phyloP scores from a whole-genome alignment of 208 protist species.

The Trypanosoma grayi region DNA sequence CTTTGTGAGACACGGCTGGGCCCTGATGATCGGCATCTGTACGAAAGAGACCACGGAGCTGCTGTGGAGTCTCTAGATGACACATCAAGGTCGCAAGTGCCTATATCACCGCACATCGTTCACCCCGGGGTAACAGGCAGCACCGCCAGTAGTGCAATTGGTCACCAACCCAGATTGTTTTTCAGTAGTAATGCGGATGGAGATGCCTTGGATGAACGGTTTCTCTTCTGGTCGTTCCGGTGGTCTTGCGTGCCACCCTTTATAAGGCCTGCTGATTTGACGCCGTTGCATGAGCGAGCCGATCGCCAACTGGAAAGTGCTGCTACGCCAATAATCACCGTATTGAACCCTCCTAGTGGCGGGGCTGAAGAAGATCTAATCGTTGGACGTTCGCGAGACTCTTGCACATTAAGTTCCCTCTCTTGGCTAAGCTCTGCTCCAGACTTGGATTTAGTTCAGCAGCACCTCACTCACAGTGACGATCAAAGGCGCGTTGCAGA shows the following conservation, averaged over 20 bases:
- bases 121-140: background rate
- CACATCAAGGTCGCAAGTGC: too few species aligned
- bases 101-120: too few species aligned
- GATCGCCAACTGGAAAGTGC: background rate
- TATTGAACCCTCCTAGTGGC: background rate
- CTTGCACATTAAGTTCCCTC: constrained; percentile 8
- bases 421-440: constrained; percentile 3
- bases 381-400: constrained; percentile 9
- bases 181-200: background rate
- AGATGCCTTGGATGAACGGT: background rate
- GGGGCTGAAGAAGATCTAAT: background rate
- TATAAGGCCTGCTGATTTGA: constrained; percentile 1
- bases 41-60: background rate
- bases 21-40: background rate
- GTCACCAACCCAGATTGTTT: background rate
- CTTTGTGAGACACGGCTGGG: background rate
- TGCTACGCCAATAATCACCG: background rate
- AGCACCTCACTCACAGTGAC: background rate
- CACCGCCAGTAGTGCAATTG: background rate
- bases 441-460: background rate
- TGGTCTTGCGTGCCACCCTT: constrained; percentile 3
- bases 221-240: background rate
- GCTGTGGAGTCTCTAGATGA: too few species aligned
- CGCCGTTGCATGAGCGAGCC: constrained; percentile 2
- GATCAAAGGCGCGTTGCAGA: background rate